A percentile compares a stretch with the other conserved stretches of the same genome.
phyloP scores from a whole-genome alignment of 2,329 filamentous ascomycete species.

The Xylaria digitata region DNA sequence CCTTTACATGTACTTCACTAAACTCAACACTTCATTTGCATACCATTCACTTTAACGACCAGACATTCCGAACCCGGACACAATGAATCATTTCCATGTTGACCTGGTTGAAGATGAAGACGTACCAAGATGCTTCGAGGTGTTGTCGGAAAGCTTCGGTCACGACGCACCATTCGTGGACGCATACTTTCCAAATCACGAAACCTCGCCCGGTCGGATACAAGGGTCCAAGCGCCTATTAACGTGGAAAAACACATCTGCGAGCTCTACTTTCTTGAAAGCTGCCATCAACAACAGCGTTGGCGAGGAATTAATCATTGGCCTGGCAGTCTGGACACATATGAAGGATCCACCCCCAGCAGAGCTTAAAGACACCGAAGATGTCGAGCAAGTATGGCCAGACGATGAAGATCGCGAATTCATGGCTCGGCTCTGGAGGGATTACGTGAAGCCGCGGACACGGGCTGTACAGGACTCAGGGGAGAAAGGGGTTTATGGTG shows the following conservation, averaged over 20 bases:
- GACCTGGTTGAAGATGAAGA: constrained; percentile 37
- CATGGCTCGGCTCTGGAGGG: constrained; percentile 42
- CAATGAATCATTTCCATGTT: constrained; percentile 28
- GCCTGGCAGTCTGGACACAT: constrained; percentile 44
- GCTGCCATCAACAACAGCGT: constrained; percentile 20
- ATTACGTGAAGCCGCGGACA: constrained; percentile 41
- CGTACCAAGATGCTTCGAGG: constrained; percentile 40
- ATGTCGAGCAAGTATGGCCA: constrained; percentile 41
- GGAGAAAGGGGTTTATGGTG: constrained; percentile 42
- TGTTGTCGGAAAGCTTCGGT: constrained; percentile 42
- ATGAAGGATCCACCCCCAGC: constrained; percentile 42
- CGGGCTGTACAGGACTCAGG: constrained; percentile 33
- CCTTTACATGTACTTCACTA: too few species aligned
- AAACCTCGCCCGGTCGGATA: constrained; percentile 36
- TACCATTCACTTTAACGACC: too few species aligned
- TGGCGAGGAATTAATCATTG: constrained; percentile 29
- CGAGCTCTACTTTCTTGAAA: constrained; percentile 40
- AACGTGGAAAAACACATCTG: constrained; percentile 35
- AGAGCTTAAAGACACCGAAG: constrained; percentile 39
- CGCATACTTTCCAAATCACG: constrained; percentile 43
- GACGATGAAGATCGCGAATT: constrained; percentile 40
- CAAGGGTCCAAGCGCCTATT: constrained; percentile 38
- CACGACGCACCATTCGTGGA: constrained; percentile 44
- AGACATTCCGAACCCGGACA: too few species aligned
- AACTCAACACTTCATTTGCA: too few species aligned